Base-by-base conservation (phyloP, 495 filamentous ascomycete species). In the Achaetomiella virescens region DNA sequence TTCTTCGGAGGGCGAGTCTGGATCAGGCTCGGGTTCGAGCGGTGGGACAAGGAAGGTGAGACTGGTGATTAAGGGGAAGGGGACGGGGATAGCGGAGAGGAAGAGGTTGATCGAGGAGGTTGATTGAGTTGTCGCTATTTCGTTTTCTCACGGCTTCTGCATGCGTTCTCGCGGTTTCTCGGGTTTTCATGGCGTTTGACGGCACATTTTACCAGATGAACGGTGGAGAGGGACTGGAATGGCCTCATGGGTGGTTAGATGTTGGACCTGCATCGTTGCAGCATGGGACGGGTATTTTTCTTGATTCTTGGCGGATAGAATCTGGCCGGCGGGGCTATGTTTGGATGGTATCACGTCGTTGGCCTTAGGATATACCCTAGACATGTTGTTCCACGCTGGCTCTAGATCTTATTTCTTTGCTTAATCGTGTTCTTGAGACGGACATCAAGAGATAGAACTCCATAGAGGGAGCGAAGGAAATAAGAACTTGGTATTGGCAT, bases 71-170 rank as follows among this genome's bases (percentile, higher is more conserved):
- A 52, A 24, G 22, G 37, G 29, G 31, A 15, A 31, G 10, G 6
- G 0, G 41, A 27, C 3, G 11, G 37, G 4, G 12, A 41, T 36
- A 3, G 12, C 2, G 31, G 22, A 7, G 50, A 25, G 25, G 29
- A 52, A 15, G 45, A 41, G 27, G 44, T 36, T 47, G 49, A 52
- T 52, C 10, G 41, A 47, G 43, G 55, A 52, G 48, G 36, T 47
- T 9, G 54, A 50, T 17, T 47, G 25, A 43, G 5, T 10, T 25
- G 1, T 27, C 42, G 20, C 9, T 50, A 5, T 50, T 50, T 50
- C 15, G 22, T 15, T 11, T 27, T 27, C 14, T 10, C 2, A 47
- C 17, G 15, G 44, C 21, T 48, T 31, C 22, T 14, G n/a, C 45
- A 21, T 17, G 14, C 25, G 25, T 25, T 14, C n/a, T 17, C 4